Conservation (phyloP, 2,329 filamentous ascomycete species). For the Cercospora janseana region DNA sequence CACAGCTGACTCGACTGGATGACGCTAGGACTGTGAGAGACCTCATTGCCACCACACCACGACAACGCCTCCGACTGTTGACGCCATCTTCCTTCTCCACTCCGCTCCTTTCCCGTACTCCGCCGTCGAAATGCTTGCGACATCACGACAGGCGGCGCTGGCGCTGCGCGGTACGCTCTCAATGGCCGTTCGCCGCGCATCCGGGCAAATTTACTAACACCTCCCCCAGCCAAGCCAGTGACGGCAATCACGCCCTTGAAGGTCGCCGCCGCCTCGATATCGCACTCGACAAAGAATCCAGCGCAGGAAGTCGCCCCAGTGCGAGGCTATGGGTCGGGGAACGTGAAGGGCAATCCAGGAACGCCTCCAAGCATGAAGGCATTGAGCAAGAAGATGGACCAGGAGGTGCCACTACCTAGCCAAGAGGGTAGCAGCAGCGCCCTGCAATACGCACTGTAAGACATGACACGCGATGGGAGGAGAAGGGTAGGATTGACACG, state of each 20-base stretch:
- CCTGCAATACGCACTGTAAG: constrained; percentile 83
- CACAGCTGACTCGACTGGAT: no score
- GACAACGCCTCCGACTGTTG: not conserved
- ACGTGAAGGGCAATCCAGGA: constrained; percentile 55
- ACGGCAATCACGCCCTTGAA: constrained; percentile 63
- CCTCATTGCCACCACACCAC: constrained; percentile 9
- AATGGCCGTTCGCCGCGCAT: constrained; percentile 12
- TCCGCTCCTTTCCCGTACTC: not conserved
- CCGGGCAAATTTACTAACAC: constrained; percentile 28
- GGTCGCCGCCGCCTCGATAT: constrained; percentile 62
- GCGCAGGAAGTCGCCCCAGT: constrained; percentile 51
- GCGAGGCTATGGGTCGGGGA: constrained; percentile 31
- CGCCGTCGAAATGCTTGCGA: constrained; percentile 15
- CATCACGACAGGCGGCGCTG: constrained; percentile 48
- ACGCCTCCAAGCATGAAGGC: constrained; percentile 52
- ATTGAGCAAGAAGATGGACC: constrained; percentile 53
- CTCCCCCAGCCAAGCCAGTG: constrained; percentile 60
- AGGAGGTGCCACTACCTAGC: constrained; percentile 72
- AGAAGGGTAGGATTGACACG: constrained; percentile 22
- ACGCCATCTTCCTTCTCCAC: constrained; percentile 1
- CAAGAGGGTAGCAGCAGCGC: constrained; percentile 77
- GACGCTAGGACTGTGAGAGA: constrained; percentile 5
- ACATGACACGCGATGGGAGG: not conserved
- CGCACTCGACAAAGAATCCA: constrained; percentile 62
- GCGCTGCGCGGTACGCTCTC: constrained; percentile 53